Conservation (phyloP, 2,329 filamentous ascomycete genomes). For the Xylaria sp. region DNA sequence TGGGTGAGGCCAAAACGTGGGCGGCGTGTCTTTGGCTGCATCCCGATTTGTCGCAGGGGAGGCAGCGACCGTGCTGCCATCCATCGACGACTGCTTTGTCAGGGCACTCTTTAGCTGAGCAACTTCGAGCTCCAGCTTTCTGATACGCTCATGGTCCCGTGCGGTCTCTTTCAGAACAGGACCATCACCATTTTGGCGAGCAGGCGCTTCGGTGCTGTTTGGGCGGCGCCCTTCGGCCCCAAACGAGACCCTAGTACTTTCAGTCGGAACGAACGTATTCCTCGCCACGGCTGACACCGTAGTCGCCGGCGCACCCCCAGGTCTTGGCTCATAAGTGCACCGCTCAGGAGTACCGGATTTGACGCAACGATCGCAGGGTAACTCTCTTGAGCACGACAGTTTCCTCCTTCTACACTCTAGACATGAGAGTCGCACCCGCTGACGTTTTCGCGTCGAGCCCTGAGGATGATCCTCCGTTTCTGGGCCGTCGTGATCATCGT, state of each 20-base stretch:
- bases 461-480: constrained; percentile 39
- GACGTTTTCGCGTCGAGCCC: constrained; percentile 64
- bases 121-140: constrained; percentile 68
- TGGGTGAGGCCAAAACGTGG: constrained; percentile 43
- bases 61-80: constrained; percentile 62
- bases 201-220: constrained; percentile 48
- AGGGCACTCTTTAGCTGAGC: constrained; percentile 65
- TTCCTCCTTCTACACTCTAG: constrained; percentile 70
- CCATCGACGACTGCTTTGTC: constrained; percentile 58
- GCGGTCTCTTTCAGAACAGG: constrained; percentile 52
- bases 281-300: constrained; percentile 53
- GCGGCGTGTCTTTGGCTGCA: constrained; percentile 51
- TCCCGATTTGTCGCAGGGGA: constrained; percentile 60
- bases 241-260: constrained; percentile 56
- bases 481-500: constrained; percentile 38
- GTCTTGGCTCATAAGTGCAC: constrained; percentile 67
- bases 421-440: constrained; percentile 68
- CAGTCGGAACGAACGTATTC: constrained; percentile 58
- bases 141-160: constrained; percentile 67
- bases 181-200: constrained; percentile 50
- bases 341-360: constrained; percentile 69
- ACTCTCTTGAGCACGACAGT: constrained; percentile 69
- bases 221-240: constrained; percentile 46
- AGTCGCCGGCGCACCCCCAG: constrained; percentile 43
- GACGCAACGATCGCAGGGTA: constrained; percentile 70